A percentile compares a stretch with the other conserved stretches of the same genome.
phyloP scores from a whole-genome alignment of 345 rosid species.

The Boechera stricta region DNA sequence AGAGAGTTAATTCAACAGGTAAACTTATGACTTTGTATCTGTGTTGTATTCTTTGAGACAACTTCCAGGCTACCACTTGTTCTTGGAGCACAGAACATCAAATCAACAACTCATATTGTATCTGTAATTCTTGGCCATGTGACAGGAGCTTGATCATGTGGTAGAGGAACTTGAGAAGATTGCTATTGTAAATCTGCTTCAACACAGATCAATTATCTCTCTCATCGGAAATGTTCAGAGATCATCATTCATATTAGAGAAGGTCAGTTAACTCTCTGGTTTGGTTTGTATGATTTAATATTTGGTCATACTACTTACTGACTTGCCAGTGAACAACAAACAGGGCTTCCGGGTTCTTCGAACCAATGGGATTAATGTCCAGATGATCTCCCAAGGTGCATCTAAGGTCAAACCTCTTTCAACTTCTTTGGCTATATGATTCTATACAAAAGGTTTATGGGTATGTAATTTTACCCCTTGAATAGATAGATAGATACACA shows the following conservation, averaged over 20 bases:
- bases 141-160: slow-evolving; percentile 81
- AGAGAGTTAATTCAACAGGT: slow-evolving; percentile 86
- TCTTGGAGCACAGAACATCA: slow-evolving; percentile 9
- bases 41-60: not conserved
- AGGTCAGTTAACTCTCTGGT: slow-evolving; percentile 50
- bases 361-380: slow-evolving; percentile 75
- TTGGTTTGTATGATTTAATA: not conserved
- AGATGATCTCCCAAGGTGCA: slow-evolving; percentile 95
- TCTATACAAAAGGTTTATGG: not conserved
- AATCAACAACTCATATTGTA: not conserved
- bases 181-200: slow-evolving; percentile 75
- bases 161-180: slow-evolving; percentile 91
- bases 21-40: not conserved
- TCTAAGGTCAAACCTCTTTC: slow-evolving; percentile 12
- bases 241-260: slow-evolving; percentile 83
- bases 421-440: not conserved
- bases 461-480: not conserved
- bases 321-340: slow-evolving; percentile 16
- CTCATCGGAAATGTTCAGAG: slow-evolving; percentile 85
- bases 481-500: not conserved
- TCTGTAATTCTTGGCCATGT: slow-evolving; percentile 21
- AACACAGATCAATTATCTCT: slow-evolving; percentile 77
- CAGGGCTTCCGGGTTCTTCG: slow-evolving; percentile 82
- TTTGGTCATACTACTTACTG: not conserved
- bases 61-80: not conserved